Evolutionary conservation across 1,284 basidiomycete species (phyloP), one percentile per base, ranked within the genome.

Genomic region (Papiliotrema nemorosa): DNA sequence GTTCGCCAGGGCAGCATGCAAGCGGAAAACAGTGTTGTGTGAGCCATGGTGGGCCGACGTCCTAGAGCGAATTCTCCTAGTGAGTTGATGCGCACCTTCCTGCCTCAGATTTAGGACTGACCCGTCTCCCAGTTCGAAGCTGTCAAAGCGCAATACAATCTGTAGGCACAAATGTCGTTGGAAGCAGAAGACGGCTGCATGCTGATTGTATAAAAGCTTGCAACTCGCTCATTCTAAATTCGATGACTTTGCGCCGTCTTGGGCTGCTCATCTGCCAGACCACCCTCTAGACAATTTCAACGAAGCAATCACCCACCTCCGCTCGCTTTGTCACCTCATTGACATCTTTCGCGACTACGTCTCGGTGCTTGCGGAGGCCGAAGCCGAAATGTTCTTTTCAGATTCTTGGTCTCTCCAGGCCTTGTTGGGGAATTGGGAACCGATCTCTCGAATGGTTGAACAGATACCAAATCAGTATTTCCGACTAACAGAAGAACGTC

Each of bases 41-140:
- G 43, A 48, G 24, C 20, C 47, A 5, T 49, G 35, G 43, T 47
- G 44, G 18, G 20, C 35, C 2, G 27, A 49, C 5, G n/a, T 38
- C 10, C 31, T 63, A 20, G 50, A 60, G 14, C 33, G 50, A 20
- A 44, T 55, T 14, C 44, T 55, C 16, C 31, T 62, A 29, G 59
- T 62, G 41, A 46, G 59, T 53, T 13, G 31, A 6, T 13, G 20
- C n/a, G 21, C 7, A 3, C 34, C 33, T 35, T 9, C 3, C 2
- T 6, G 3, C 3, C 18, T 33, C 9, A 33, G 16, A 7, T 22
- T 2, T 21, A 24, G 9, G 20, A 21, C 3, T 25, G 12, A 2
- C 13, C 24, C 27, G 9, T 25, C 40, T 21, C 3, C 18, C 31
- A 53, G 51, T 57, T 51, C 52, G 45, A 49, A 18, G 52, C 52